Base-by-base conservation (phyloP, 768 basidiomycete genomes). In the Auricularia cornea region DNA sequence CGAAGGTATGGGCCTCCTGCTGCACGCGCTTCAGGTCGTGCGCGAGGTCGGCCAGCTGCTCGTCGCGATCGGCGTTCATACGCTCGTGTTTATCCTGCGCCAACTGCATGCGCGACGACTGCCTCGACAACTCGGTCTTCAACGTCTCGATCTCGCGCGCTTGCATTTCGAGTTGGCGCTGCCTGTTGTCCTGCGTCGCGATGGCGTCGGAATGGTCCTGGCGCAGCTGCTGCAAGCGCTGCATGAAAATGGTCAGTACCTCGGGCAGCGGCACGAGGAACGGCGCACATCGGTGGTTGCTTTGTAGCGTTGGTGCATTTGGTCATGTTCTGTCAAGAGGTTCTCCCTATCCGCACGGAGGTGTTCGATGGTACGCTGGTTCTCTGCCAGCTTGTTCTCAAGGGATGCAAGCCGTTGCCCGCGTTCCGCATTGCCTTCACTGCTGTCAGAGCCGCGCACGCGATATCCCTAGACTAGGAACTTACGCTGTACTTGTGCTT, bases 331-430 rank as follows among this genome's bases (percentile, higher is more conserved):
- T 18, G 76, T 73, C 10, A 79, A 80, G 29, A 94, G 82, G 59
- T 87, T 71, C 31, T 87, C 81, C 3, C 90, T 87, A 69, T 94
- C 92, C 65, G 88, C 83, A 26, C 92, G 83, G 33, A 94, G 77
- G 32, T 88, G 84, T 30, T 90, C 84, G 59, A 93, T 89, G 2
- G 83, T 82, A 64, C 84, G 82, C 0, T 78, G 74, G 63, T 92
- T 94, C 72, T 89, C 87, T 12, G 80, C 74, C 12, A 90, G 85
- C 63, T 83, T 87, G 54, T 74, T 76, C 71, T 90, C 86, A 14
- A 92, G 80, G 29, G 56, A 52, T 10, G 54, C 26, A 20, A 84
- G 74, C 16, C 87, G 84, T 20, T 85, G 84, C 68, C 87, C 90
- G 70, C 92, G 88, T 67, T 92, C 92, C 2, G 79, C 83, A 23